Conservation (phyloP, 768 basidiomycete species). For the Pisolithus albus region DNA sequence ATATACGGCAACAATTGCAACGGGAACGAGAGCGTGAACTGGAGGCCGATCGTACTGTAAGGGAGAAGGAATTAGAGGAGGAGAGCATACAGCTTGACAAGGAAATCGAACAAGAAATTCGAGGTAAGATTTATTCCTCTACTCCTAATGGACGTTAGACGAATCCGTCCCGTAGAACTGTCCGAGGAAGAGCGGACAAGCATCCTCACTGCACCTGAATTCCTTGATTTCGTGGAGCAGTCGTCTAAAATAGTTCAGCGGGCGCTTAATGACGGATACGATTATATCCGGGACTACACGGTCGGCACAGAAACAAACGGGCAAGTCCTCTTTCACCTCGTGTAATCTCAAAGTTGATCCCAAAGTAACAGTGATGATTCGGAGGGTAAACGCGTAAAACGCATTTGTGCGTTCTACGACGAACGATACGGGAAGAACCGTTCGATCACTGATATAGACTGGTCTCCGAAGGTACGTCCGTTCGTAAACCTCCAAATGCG, state of each 20-base stretch:
- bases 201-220: slow-evolving; percentile 84
- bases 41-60: slow-evolving; percentile 60
- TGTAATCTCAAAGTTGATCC: slow-evolving; percentile 2
- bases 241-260: slow-evolving; percentile 94
- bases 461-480: slow-evolving; percentile 83
- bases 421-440: slow-evolving; percentile 88
- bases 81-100: slow-evolving; percentile 78
- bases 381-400: slow-evolving; percentile 84
- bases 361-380: slow-evolving; percentile 64
- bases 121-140: slow-evolving; percentile 41
- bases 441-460: slow-evolving; percentile 93
- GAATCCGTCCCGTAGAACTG: slow-evolving; percentile 47
- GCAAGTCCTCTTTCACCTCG: slow-evolving; percentile 39
- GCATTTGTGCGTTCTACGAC: slow-evolving; percentile 91
- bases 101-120: slow-evolving; percentile 81
- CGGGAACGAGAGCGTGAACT: slow-evolving; percentile 51
- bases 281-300: slow-evolving; percentile 96
- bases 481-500: background rate
- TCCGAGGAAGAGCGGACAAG: slow-evolving; percentile 78
- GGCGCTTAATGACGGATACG: slow-evolving; percentile 91
- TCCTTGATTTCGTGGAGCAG: slow-evolving; percentile 88
- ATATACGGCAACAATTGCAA: slow-evolving; percentile 63
- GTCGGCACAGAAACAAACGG: slow-evolving; percentile 76
- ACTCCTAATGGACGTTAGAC: slow-evolving; percentile 1
- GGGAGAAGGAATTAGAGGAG: slow-evolving; percentile 75